Evolutionary conservation across 306 rosid species (phyloP).

Genomic region (Pterocarpus santalinus): DNA sequence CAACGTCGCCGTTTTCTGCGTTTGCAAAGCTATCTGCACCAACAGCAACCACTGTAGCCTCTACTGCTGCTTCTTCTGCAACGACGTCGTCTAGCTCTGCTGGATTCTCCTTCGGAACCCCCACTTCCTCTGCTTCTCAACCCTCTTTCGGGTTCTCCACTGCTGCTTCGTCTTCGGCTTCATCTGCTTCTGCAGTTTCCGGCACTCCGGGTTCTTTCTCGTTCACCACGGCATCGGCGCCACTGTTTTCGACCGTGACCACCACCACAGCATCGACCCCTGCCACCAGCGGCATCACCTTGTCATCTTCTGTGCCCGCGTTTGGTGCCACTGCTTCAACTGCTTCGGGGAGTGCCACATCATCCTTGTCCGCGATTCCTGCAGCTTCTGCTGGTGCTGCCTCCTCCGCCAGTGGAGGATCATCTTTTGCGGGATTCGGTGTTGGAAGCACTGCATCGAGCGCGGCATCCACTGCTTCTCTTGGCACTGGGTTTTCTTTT

Average conservation of each 20-base stretch:
- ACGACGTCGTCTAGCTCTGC: conserved; percentile 54
- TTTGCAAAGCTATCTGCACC: conserved; percentile 54
- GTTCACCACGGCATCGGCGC: conserved; percentile 59
- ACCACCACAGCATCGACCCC: conserved; percentile 65
- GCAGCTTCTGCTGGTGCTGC: conserved; percentile 48
- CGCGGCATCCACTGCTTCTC: conserved; percentile 52
- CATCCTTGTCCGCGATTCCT: conserved; percentile 35
- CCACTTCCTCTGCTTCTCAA: conserved; percentile 63
- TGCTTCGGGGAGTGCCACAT: conserved; percentile 44
- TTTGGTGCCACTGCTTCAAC: conserved; percentile 53
- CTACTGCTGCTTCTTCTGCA: conserved; percentile 43
- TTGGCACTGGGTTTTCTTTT: conserved; percentile 62
- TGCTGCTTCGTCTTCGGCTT: conserved; percentile 49
- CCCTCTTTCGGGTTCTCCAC: conserved; percentile 57
- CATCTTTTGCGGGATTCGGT: conserved; percentile 58
- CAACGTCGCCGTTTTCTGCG: conserved; percentile 51
- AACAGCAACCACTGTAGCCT: conserved; percentile 37
- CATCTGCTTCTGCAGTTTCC: conserved; percentile 48
- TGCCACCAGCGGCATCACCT: conserved; percentile 50
- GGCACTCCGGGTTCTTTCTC: conserved; percentile 51
- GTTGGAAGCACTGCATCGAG: conserved; percentile 30
- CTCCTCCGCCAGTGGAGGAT: conserved; percentile 49
- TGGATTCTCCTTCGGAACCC: conserved; percentile 60
- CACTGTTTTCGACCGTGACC: conserved; percentile 65
- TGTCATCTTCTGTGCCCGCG: conserved; percentile 57